These are phyloP conservation scores for Scedosporium minutisporum DNA, from an alignment of 2,329 filamentous ascomycete genomes.

Conservation along the genomic window DNA sequence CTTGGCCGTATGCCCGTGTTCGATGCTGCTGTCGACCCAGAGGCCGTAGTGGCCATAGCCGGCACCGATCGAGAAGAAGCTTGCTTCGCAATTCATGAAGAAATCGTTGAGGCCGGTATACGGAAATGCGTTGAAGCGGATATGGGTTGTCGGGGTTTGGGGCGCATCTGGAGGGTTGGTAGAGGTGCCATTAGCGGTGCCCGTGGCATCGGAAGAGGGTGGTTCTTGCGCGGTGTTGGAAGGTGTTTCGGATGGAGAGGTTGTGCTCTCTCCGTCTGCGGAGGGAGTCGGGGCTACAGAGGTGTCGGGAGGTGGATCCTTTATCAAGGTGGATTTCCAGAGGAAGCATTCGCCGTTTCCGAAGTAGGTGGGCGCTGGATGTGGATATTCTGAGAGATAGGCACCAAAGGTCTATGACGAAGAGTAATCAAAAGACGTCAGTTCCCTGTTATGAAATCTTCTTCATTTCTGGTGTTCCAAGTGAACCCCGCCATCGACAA, in stretches of 20 bases:
- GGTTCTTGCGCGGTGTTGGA: conserved; percentile 12
- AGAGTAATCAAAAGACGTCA: not conserved
- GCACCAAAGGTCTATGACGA: conserved; percentile 67
- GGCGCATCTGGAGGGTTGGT: not conserved
- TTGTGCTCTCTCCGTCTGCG: conserved; percentile 37
- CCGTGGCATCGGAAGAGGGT: conserved; percentile 20
- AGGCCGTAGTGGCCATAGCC: conserved; percentile 85
- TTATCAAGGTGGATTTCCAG: conserved; percentile 48
- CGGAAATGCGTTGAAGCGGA: conserved; percentile 94
- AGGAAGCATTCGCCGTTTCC: conserved; percentile 91
- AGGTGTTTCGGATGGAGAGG: conserved; percentile 31
- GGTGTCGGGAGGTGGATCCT: not conserved
- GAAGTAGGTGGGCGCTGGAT: conserved; percentile 75
- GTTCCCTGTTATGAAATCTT: not conserved
- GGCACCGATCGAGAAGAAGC: conserved; percentile 78
- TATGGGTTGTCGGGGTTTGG: conserved; percentile 43
- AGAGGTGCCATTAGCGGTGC: conserved; percentile 12
- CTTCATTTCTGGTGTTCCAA: not conserved
- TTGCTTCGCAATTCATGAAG: conserved; percentile 82
- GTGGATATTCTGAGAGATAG: conserved; percentile 83
- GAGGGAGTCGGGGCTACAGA: conserved; percentile 41
- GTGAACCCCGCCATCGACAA: not conserved
- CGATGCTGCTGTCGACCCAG: conserved; percentile 82
- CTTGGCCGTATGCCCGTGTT: conserved; percentile 70
- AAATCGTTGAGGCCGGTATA: conserved; percentile 96